A percentile compares a stretch with the other conserved stretches of the same genome.
Conservation (phyloP, 805 yeast genomes). For the Hyphopichia homilentoma region DNA sequence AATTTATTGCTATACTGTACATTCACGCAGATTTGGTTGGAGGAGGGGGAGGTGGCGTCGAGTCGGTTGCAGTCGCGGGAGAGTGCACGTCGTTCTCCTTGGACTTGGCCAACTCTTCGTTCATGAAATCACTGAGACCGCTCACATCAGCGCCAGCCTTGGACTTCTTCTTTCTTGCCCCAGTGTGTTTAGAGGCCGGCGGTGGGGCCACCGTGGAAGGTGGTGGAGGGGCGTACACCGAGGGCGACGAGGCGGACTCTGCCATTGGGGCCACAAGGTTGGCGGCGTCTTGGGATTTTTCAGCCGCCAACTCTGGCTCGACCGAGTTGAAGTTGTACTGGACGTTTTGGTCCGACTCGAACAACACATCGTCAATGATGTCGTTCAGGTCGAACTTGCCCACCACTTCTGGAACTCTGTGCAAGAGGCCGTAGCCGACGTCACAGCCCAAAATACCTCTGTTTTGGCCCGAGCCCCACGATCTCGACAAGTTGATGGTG, state of each 20-base stretch:
- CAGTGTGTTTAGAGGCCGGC: slow-evolving; percentile 14
- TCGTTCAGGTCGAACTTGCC: slow-evolving; percentile 43
- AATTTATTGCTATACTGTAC: too few relatives aligned
- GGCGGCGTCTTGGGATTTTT: neutral
- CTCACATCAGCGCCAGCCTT: slow-evolving; percentile 17
- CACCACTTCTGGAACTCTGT: slow-evolving; percentile 71
- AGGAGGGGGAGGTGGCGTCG: slow-evolving; percentile 29
- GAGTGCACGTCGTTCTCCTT: slow-evolving; percentile 27
- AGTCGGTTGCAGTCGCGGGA: slow-evolving; percentile 2
- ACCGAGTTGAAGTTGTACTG: neutral
- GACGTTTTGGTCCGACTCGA: slow-evolving; percentile 21
- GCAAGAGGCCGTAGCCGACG: slow-evolving; percentile 89
- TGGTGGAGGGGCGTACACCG: slow-evolving; percentile 4
- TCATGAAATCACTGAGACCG: slow-evolving; percentile 37
- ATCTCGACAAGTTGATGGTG: slow-evolving; percentile 58
- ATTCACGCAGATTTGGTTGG: slow-evolving; percentile 16
- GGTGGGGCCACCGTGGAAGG: slow-evolving; percentile 12
- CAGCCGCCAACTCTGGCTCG: neutral
- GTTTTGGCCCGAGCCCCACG: slow-evolving; percentile 64
- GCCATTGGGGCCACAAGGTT: neutral
- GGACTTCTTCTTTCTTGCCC: slow-evolving; percentile 26
- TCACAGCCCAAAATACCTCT: slow-evolving; percentile 87
- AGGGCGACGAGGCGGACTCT: neutral
- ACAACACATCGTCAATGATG: slow-evolving; percentile 30
- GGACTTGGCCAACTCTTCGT: slow-evolving; percentile 40